These are phyloP conservation scores for Penicillium sp. DNA, from an alignment of 2,329 filamentous ascomycete genomes.

Conservation along the genomic window DNA sequence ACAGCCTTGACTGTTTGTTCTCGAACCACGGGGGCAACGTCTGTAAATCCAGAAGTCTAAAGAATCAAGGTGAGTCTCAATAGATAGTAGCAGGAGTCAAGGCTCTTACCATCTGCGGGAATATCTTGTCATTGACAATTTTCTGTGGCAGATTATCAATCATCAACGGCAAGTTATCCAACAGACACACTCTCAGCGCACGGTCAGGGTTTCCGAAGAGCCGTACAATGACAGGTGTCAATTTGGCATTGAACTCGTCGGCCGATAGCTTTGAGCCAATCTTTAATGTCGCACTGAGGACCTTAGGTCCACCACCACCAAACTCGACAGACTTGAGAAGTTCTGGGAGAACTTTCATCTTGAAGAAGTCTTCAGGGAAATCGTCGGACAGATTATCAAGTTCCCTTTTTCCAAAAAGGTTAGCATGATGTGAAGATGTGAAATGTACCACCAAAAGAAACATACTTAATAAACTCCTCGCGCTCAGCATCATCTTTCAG, in stretches of 20 bases:
- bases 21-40: conserved; percentile 84
- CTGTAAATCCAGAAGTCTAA: conserved; percentile 90
- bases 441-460: conserved; percentile 7
- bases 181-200: conserved; percentile 83
- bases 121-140: conserved; percentile 93
- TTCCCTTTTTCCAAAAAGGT: conserved; percentile 55
- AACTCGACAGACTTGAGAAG: conserved; percentile 99
- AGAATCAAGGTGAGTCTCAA: conserved; percentile 31
- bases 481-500: conserved; percentile 83
- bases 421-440: not conserved
- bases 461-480: conserved; percentile 76
- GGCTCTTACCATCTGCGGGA: conserved; percentile 77
- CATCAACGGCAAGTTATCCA: conserved; percentile 88
- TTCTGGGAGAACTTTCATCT: conserved; percentile 93
- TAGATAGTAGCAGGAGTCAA: not conserved
- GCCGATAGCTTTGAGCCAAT: conserved; percentile 83
- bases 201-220: conserved; percentile 90
- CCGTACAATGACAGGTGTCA: conserved; percentile 84
- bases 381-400: conserved; percentile 87
- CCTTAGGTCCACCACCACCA: conserved; percentile 90
- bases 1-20: conserved; percentile 97
- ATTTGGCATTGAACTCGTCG: conserved; percentile 83
- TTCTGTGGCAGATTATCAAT: conserved; percentile 88
- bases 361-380: conserved; percentile 97
- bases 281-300: conserved; percentile 84